Evolutionary conservation across 805 yeast genomes (phyloP).

Genomic region (Ogataea trehalophila): DNA sequence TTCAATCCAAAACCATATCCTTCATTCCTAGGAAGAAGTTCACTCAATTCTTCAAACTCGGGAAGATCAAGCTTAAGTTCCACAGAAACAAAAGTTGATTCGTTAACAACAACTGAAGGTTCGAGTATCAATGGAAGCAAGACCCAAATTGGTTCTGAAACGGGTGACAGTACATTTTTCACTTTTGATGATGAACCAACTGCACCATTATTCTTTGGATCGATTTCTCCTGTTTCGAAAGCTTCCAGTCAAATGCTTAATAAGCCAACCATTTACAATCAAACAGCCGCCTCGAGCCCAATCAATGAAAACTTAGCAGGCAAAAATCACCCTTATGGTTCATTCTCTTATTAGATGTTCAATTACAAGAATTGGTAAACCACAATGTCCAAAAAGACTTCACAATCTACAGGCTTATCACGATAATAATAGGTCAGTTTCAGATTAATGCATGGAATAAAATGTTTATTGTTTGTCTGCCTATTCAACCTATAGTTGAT

Average conservation of each 20-base stretch:
- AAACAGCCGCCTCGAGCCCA: not conserved
- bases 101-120: not conserved
- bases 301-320: not conserved
- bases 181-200: conserved; percentile 4
- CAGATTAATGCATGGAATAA: conserved; percentile 16
- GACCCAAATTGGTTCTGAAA: not conserved
- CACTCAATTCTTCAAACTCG: too few species aligned
- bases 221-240: not conserved
- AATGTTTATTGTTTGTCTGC: conserved; percentile 8
- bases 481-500: conserved; percentile 1
- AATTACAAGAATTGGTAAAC: not conserved
- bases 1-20: conserved; percentile 20
- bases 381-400: too few species aligned
- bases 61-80: not conserved
- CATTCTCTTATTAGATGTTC: not conserved
- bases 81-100: not conserved
- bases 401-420: too few species aligned
- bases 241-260: not conserved
- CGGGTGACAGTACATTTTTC: not conserved
- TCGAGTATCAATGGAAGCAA: not conserved
- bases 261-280: conserved; percentile 5
- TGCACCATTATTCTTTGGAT: conserved; percentile 7
- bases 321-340: not conserved
- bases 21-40: not conserved
- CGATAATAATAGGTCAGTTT: conserved; percentile 6